phyloP scores from a whole-genome alignment of 768 basidiomycete species.

The Trametopsis cervina region DNA sequence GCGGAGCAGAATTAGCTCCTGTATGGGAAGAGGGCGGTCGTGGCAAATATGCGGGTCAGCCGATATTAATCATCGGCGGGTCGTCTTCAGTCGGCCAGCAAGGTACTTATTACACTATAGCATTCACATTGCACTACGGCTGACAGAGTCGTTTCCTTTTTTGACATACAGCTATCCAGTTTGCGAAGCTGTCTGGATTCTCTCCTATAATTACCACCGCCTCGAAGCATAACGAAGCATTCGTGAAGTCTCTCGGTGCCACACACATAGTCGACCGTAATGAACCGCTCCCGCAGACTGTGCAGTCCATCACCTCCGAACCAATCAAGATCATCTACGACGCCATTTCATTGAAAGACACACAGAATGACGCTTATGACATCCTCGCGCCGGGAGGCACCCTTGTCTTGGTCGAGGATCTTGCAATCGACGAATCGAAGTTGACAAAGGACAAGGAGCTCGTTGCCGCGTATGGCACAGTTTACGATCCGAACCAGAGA shows the following conservation, averaged over 20 bases:
- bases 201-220: constrained; percentile 13
- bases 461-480: constrained; percentile 12
- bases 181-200: constrained; percentile 20
- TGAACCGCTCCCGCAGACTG: neutral
- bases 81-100: constrained; percentile 24
- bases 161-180: constrained; percentile 16
- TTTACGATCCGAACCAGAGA: constrained; percentile 8
- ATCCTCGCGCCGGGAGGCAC: constrained; percentile 20
- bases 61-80: constrained; percentile 26
- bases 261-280: constrained; percentile 18
- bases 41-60: constrained; percentile 25
- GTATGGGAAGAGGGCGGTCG: constrained; percentile 21
- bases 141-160: neutral
- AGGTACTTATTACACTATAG: constrained; percentile 14
- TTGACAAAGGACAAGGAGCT: constrained; percentile 13
- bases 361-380: constrained; percentile 16
- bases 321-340: constrained; percentile 21
- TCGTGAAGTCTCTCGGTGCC: constrained; percentile 19
- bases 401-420: constrained; percentile 11
- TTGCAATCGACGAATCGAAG: constrained; percentile 9
- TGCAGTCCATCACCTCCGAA: constrained; percentile 13
- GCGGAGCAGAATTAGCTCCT: constrained; percentile 21
- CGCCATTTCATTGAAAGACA: constrained; percentile 14
- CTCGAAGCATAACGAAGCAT: constrained; percentile 12
- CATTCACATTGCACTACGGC: no score